Evolutionary conservation across 1,284 basidiomycete species (phyloP), one percentile per base, ranked within the genome.

Genomic region (Stygiomarasmius scandens): DNA sequence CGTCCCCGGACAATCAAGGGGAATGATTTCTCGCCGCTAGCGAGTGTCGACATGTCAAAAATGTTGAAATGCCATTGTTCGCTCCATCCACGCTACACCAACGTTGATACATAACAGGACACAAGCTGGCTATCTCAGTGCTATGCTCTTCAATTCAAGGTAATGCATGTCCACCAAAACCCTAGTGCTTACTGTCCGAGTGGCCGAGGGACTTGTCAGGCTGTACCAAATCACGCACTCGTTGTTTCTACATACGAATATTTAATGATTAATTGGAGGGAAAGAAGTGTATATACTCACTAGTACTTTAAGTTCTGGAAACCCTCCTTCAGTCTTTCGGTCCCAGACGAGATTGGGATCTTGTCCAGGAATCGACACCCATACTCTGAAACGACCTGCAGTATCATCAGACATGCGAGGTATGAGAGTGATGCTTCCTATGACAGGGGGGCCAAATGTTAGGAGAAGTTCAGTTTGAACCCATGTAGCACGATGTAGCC

Each of bases 401-500:
- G 93, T 92, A 63, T 95, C 93, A 16, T 92, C 89, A 16, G 85
- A 69, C 66, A 87, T 92, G 54, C 87, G 77, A 14, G 95, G 94
- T 25, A 92, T 71, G 56, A 96, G 76, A 8, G 86, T 82, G 53
- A 95, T 85, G 34, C 82, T 77, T 36, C 76, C 78, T 45, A 96
- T 71, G 0, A 74, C 68, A 0, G 92, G 91, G 19, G 90, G 83
- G 2, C 93, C 89, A 71, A 96, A 96, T 0, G 94, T 96, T 49
- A 96, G 73, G 66, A 95, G 84, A 20, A 96, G 80, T 66, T 96
- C 94, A 0, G 94, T 96, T 59, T 92, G 90, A 2, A 87, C 83
- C 94, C 94, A 96, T 12, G 84, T 85, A 36, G 94, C 93, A 66
- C 94, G 82, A 63, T 93, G 92, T 24, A 92, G 77, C 92, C 92